Evolutionary conservation across 768 basidiomycete genomes (phyloP).

Genomic region (Cubamyces sp.): DNA sequence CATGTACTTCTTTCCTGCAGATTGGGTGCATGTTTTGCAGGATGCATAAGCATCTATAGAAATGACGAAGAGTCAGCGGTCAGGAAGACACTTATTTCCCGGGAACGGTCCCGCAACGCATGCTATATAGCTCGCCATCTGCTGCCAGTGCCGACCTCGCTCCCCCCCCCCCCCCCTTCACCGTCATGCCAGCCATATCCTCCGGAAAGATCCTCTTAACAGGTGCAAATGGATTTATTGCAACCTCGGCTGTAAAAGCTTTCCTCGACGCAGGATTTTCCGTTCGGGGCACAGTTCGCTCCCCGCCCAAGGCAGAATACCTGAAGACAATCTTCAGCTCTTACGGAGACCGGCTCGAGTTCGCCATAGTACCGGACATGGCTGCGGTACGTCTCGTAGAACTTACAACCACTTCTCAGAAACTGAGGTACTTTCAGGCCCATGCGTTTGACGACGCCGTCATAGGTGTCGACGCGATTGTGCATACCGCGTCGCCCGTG

Average conservation of each 20-base stretch:
- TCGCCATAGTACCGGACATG: constrained; percentile 76
- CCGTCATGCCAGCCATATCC: no score
- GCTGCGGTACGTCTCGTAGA: constrained; percentile 40
- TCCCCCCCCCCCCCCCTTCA: no score
- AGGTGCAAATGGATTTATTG: constrained; percentile 63
- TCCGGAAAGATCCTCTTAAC: constrained; percentile 50
- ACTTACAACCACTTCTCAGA: background rate
- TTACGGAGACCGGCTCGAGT: constrained; percentile 59
- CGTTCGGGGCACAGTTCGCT: constrained; percentile 69
- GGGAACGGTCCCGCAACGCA: no score
- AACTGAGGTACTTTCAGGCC: constrained; percentile 3
- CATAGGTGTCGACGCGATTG: constrained; percentile 30
- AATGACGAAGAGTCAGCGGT: no score
- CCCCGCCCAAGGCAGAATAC: constrained; percentile 56
- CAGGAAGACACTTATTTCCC: no score
- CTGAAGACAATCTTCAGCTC: constrained; percentile 54
- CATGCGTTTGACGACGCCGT: constrained; percentile 33
- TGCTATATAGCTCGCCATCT: no score
- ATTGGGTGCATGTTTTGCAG: no score
- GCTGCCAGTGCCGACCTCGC: no score
- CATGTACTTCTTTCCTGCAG: no score
- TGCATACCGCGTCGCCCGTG: constrained; percentile 29
- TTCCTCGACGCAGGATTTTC: constrained; percentile 65
- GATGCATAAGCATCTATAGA: no score
- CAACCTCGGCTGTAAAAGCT: constrained; percentile 54